phyloP scores from a whole-genome alignment of 352 stramenopile species.

The Pythium monospermum region DNA sequence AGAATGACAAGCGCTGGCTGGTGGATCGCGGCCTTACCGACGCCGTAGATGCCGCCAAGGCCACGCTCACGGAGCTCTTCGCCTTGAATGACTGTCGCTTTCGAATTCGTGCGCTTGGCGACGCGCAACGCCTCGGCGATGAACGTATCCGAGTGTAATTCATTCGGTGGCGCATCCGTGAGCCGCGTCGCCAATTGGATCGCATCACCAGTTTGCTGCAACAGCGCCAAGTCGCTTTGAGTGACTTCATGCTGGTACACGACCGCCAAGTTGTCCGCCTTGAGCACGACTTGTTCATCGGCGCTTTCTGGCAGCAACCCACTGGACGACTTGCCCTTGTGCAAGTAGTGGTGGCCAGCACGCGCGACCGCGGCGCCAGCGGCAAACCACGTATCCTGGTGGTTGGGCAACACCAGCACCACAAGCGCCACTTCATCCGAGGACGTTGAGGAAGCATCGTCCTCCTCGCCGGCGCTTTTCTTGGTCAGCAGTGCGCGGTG shows the following conservation, averaged over 20 bases:
- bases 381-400: slow-evolving; percentile 52
- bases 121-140: slow-evolving; percentile 71
- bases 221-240: slow-evolving; percentile 24
- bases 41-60: slow-evolving; percentile 91
- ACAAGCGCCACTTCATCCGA: slow-evolving; percentile 43
- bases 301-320: slow-evolving; percentile 24
- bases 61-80: slow-evolving; percentile 86
- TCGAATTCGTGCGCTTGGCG: slow-evolving; percentile 55
- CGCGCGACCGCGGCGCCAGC: slow-evolving; percentile 48
- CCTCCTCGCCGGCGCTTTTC: slow-evolving; percentile 11
- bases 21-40: slow-evolving; percentile 88
- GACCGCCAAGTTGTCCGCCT: slow-evolving; percentile 40
- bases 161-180: slow-evolving; percentile 87
- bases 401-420: slow-evolving; percentile 45
- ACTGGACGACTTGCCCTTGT: slow-evolving; percentile 42
- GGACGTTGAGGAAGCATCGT: no score
- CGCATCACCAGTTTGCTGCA: slow-evolving; percentile 64
- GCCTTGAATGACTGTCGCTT: slow-evolving; percentile 82
- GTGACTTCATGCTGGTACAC: slow-evolving; percentile 42
- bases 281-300: slow-evolving; percentile 20
- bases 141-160: slow-evolving; percentile 88
- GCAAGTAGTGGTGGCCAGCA: slow-evolving; percentile 39
- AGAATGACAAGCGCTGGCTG: slow-evolving; percentile 90
- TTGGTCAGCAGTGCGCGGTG: slow-evolving; percentile 29
- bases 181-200: slow-evolving; percentile 86